Evolutionary conservation across 2,329 filamentous ascomycete genomes (phyloP), one percentile per base, ranked within the genome.

Genomic region (Fusarium heterosporum): DNA sequence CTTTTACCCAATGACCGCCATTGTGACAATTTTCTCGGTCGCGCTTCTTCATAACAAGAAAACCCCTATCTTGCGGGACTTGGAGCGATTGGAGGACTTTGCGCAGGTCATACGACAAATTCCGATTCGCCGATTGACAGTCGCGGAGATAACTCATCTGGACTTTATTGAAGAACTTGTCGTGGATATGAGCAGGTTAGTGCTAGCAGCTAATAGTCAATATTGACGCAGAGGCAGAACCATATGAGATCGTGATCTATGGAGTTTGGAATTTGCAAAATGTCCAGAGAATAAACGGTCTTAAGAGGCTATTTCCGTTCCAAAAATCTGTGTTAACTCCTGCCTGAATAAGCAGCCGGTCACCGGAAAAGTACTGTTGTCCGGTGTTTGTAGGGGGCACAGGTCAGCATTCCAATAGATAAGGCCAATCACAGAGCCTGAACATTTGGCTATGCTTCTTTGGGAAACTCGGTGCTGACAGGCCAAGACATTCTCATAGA

Each of bases 391-490:
- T 6, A 4, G 6, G n/a, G 8, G 14, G 34, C 34, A 36, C 16
- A 17, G 34, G 34, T 36, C 8, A 36, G 14, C 16, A 8, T 14
- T 34, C 8, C 17, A 28, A 28, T 28, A 52, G 28, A n/a, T 1
- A 2, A 19, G 6, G 17, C 64, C 39, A 67, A 68, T 68, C 53
- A 51, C 0, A 17, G 2, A 1, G 6, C 12, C 2, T 1, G 1
- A 8, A 4, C 1, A 1, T 1, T 1, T 2, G 2, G 1, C 59
- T 50, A 61, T 56, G 3, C 61, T 9, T 7, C 4, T 29, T 48
- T 14, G 4, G 28, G 56, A 51, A 59, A 46, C 4, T 9, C 28
- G 56, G 53, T 49, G 67, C 61, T 54, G 28, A 61, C 66, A 67
- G 57, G 69, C 9, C 36, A 7, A 5, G 10, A 10, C 8, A 25